phyloP scores from a whole-genome alignment of 2,329 filamentous ascomycete species.

The Laburnicola sp. region DNA sequence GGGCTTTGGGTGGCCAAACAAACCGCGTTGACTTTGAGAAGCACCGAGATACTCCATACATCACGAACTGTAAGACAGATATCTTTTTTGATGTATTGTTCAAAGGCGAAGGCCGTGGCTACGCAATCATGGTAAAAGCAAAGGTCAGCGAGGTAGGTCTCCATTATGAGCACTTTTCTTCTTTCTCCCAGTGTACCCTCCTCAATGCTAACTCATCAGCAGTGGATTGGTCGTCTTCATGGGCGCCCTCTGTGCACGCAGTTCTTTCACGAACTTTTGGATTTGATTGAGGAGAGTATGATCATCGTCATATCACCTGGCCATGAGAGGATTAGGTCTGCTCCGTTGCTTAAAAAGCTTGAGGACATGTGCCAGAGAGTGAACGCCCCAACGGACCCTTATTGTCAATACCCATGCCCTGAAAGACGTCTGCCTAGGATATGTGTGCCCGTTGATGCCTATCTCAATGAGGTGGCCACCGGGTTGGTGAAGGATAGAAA shows the following conservation, averaged over 20 bases:
- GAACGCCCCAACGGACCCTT: no score
- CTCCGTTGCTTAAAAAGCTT: no score
- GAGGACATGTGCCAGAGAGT: no score
- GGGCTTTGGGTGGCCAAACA: slow-evolving; percentile 13
- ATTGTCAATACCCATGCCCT: no score
- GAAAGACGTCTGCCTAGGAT: no score
- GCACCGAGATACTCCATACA: slow-evolving; percentile 1
- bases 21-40: slow-evolving; percentile 1
- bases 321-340: no score
- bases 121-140: slow-evolving; percentile 15
- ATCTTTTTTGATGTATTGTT: slow-evolving; percentile 20
- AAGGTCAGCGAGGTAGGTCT: slow-evolving; percentile 11
- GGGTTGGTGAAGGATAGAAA: no score
- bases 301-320: slow-evolving; percentile 9
- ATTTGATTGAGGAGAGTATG: slow-evolving; percentile 21
- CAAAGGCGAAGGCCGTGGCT: neutral
- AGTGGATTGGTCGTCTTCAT: slow-evolving; percentile 17
- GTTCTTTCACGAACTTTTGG: slow-evolving; percentile 21
- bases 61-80: slow-evolving; percentile 9
- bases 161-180: neutral
- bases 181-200: neutral
- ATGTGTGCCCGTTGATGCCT: no score
- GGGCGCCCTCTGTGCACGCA: slow-evolving; percentile 11
- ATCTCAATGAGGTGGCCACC: no score
- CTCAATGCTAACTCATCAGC: neutral